phyloP scores from a whole-genome alignment of 331 rosid genomes.

The Quercus phellos region DNA sequence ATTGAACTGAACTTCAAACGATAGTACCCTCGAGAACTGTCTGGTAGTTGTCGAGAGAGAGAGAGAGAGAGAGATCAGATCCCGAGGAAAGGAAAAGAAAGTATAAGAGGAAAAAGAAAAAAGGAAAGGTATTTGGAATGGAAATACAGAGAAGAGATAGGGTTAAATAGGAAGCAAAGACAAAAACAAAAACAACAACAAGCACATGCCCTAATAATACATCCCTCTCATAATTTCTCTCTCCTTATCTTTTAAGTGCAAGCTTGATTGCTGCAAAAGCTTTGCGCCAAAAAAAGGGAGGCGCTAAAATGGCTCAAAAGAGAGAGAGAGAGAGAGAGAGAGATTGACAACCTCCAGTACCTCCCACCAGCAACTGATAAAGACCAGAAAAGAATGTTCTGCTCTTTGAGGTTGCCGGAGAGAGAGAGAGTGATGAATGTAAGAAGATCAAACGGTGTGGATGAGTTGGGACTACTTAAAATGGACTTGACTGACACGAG shows the following conservation, averaged over 20 bases:
- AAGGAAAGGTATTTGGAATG: slow-evolving; percentile 29
- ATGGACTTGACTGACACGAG: background rate
- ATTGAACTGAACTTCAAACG: slow-evolving; percentile 32
- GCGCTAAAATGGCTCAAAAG: slow-evolving; percentile 55
- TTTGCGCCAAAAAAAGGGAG: slow-evolving; percentile 44
- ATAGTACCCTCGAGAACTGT: slow-evolving; percentile 15
- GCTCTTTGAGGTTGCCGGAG: slow-evolving; percentile 28
- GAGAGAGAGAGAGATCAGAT: slow-evolving; percentile 37
- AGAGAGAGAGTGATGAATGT: background rate
- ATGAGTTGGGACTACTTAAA: slow-evolving; percentile 16
- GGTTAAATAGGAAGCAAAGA: slow-evolving; percentile 46
- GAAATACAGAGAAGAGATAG: slow-evolving; percentile 34
- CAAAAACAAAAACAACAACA: slow-evolving; percentile 19
- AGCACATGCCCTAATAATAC: slow-evolving; percentile 49
- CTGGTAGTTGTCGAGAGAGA: slow-evolving; percentile 15
- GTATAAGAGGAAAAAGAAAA: slow-evolving; percentile 7
- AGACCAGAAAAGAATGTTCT: slow-evolving; percentile 44
- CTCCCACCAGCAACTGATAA: slow-evolving; percentile 72
- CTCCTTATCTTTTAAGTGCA: slow-evolving; percentile 45
- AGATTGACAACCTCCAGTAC: slow-evolving; percentile 35
- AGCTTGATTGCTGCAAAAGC: slow-evolving; percentile 82
- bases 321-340: slow-evolving; percentile 27
- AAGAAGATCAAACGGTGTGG: slow-evolving; percentile 32
- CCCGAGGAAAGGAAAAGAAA: slow-evolving; percentile 46
- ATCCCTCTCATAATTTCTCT: slow-evolving; percentile 38